phyloP scores from a whole-genome alignment of 2,329 filamentous ascomycete genomes.

The Neofusicoccum sp. region DNA sequence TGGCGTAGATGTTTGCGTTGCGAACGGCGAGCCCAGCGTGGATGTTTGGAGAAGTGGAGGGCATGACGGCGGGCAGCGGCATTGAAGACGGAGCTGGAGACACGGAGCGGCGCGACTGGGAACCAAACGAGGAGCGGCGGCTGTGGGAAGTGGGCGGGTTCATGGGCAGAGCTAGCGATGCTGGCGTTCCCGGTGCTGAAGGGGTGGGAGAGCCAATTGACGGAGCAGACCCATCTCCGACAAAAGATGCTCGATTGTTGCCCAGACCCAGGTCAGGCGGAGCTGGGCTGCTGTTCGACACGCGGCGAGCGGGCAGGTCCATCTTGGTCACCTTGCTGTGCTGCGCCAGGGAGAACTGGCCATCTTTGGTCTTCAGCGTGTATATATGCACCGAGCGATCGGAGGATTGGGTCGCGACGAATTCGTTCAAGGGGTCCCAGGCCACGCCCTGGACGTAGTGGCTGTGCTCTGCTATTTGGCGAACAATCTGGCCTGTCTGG shows the following conservation, averaged over 20 bases:
- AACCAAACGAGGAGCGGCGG: slow-evolving; percentile 87
- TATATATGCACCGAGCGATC: slow-evolving; percentile 98
- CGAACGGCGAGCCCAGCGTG: slow-evolving; percentile 61
- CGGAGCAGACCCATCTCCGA: slow-evolving; percentile 53
- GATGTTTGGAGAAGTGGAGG: slow-evolving; percentile 84
- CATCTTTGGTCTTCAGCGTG: slow-evolving; percentile 92
- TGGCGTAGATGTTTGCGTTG: slow-evolving; percentile 89
- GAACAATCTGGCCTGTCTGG: slow-evolving; percentile 65
- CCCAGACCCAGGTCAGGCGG: slow-evolving; percentile 68
- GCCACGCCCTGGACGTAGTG: slow-evolving; percentile 98
- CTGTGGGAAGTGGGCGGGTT: slow-evolving; percentile 94
- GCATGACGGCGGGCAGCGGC: slow-evolving; percentile 92
- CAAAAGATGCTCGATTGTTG: slow-evolving; percentile 63
- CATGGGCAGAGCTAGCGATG: slow-evolving; percentile 87
- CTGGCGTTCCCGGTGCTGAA: slow-evolving; percentile 91
- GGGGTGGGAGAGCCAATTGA: slow-evolving; percentile 78
- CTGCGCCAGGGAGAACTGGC: slow-evolving; percentile 80
- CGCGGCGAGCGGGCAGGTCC: slow-evolving; percentile 86
- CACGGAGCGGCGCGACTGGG: slow-evolving; percentile 71
- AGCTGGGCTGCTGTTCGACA: slow-evolving; percentile 88
- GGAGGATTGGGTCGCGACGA: slow-evolving; percentile 95
- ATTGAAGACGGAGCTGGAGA: slow-evolving; percentile 85
- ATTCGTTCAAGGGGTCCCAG: slow-evolving; percentile 98
- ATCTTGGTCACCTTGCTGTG: slow-evolving; percentile 83
- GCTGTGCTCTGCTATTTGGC: slow-evolving; percentile 94